phyloP scores from a whole-genome alignment of 345 rosid genomes.

The Salix udensis region DNA sequence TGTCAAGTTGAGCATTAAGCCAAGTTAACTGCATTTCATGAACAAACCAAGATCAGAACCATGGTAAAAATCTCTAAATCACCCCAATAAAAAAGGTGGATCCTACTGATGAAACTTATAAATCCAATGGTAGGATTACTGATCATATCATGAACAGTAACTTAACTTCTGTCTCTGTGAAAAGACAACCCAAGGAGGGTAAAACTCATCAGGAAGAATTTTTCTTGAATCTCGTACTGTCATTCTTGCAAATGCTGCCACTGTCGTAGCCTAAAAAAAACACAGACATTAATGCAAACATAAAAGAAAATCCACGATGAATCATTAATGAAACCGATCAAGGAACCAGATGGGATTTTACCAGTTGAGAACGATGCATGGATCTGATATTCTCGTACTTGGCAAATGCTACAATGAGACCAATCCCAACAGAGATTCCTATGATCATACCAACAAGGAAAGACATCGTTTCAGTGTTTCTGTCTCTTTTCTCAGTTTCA shows the following conservation, averaged over 20 bases:
- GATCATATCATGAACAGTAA: neutral
- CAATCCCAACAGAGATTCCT: conserved; percentile 24
- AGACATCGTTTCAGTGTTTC: conserved; percentile 8
- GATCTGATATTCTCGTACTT: conserved; percentile 24
- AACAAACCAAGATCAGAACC: conserved; percentile 20
- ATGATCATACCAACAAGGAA: conserved; percentile 26
- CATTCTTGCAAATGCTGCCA: conserved; percentile 87
- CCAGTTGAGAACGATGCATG: conserved; percentile 26
- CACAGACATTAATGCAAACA: neutral
- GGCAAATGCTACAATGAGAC: conserved; percentile 26
- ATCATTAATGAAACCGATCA: neutral
- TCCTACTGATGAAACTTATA: too few species aligned
- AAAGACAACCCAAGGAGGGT: conserved; percentile 88
- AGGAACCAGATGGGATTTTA: neutral
- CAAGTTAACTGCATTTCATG: conserved; percentile 59
- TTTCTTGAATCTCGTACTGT: conserved; percentile 82
- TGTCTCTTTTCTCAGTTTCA: neutral
- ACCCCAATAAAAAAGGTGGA: neutral
- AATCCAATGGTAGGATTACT: neutral
- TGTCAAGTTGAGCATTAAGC: conserved; percentile 75
- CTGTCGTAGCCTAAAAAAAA: conserved; percentile 49
- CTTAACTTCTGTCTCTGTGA: conserved; percentile 74
- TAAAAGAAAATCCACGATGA: neutral
- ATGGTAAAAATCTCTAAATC: neutral
- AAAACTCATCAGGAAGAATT: conserved; percentile 54